Evolutionary conservation across 345 rosid species (phyloP).

Genomic region (Acer saccharum): DNA sequence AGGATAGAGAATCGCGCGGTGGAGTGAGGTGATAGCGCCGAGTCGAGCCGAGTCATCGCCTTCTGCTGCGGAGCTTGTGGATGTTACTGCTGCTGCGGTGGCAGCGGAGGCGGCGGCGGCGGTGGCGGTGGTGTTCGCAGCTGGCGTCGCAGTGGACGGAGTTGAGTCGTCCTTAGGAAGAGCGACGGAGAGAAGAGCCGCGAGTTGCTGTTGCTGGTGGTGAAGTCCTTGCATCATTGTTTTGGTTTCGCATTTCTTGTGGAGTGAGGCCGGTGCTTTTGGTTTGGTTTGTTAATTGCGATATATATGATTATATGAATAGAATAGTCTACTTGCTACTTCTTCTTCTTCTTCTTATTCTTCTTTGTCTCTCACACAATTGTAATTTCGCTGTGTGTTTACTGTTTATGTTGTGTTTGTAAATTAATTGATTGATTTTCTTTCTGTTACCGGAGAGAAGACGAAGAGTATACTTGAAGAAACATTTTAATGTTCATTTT

Average conservation of each 20-base stretch:
- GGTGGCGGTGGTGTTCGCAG: slow-evolving; percentile 16
- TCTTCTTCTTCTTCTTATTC: not conserved
- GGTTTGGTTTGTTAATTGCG: not conserved
- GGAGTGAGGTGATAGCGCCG: slow-evolving; percentile 74
- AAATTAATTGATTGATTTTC: too few species aligned
- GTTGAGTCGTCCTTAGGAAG: slow-evolving; percentile 55
- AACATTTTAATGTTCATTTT: not conserved
- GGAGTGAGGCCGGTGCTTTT: not conserved
- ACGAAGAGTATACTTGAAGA: not conserved
- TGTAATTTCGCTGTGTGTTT: not conserved
- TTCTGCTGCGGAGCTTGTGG: slow-evolving; percentile 35
- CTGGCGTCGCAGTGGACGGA: slow-evolving; percentile 10
- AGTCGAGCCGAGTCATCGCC: slow-evolving; percentile 65
- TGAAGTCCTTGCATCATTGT: slow-evolving; percentile 69
- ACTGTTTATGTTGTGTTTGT: too few species aligned
- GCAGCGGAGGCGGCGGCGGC: slow-evolving; percentile 18
- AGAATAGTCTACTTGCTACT: not conserved
- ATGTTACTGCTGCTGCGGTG: slow-evolving; percentile 12
- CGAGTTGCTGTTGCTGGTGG: slow-evolving; percentile 78
- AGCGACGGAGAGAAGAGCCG: slow-evolving; percentile 72
- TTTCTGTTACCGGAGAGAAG: too few species aligned
- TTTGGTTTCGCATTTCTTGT: slow-evolving; percentile 39
- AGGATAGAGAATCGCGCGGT: slow-evolving; percentile 76
- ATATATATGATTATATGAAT: not conserved
- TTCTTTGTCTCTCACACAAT: not conserved